phyloP scores from a whole-genome alignment of 371 early-diverging fungal species.

The Rhizopus microsporus region DNA sequence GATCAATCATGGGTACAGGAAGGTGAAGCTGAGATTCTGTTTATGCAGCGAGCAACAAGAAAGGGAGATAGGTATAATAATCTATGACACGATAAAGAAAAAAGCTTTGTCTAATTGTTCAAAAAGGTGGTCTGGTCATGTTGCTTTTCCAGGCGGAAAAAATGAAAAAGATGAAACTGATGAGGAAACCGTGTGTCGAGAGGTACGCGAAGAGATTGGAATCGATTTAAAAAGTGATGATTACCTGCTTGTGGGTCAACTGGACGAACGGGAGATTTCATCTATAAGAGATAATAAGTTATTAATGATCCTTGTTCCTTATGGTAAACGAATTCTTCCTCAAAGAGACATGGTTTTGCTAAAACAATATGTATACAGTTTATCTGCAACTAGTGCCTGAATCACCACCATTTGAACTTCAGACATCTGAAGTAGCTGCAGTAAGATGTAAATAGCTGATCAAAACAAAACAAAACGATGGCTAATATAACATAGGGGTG shows the following conservation, averaged over 20 bases:
- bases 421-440: slow-evolving; percentile 62
- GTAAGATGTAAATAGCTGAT: slow-evolving; percentile 56
- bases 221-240: slow-evolving; percentile 51
- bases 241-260: slow-evolving; percentile 59
- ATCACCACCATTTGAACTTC: slow-evolving; percentile 55
- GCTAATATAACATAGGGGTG: slow-evolving; percentile 30
- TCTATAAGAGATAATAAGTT: slow-evolving; percentile 52
- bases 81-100: not conserved
- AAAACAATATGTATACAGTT: slow-evolving; percentile 36
- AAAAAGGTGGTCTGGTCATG: slow-evolving; percentile 70
- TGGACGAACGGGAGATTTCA: slow-evolving; percentile 67
- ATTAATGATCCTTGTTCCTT: slow-evolving; percentile 64
- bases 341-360: not conserved
- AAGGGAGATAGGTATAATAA: slow-evolving; percentile 56
- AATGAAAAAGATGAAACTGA: slow-evolving; percentile 64
- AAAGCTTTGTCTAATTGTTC: not conserved
- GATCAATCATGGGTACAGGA: slow-evolving; percentile 37
- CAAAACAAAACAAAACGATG: not conserved
- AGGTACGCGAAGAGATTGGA: slow-evolving; percentile 70
- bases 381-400: slow-evolving; percentile 61
- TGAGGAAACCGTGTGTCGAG: slow-evolving; percentile 67
- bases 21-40: slow-evolving; percentile 59
- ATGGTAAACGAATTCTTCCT: slow-evolving; percentile 41
- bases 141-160: slow-evolving; percentile 77
- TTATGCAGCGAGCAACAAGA: slow-evolving; percentile 64